A percentile compares a stretch with the other conserved stretches of the same genome.
Evolutionary conservation across 176 grass and related monocot species (phyloP).

Genomic region (Stipa capillata): DNA sequence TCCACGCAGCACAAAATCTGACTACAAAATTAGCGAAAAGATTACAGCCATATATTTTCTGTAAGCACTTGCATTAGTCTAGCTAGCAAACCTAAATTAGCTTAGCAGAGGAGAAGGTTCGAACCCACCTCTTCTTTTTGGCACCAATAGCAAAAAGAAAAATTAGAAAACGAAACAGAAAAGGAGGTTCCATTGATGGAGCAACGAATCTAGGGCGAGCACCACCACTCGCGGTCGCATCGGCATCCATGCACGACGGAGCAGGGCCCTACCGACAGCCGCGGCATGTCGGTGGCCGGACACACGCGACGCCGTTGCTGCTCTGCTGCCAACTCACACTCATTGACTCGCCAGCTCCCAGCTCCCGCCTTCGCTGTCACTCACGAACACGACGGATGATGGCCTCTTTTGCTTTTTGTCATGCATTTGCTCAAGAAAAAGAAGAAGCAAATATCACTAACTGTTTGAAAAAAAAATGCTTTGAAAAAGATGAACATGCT

Average conservation of each 20-base stretch:
- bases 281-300: neutral
- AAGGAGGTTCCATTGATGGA: neutral
- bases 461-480: too few relatives aligned
- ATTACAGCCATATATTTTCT: neutral
- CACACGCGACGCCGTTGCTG: neutral
- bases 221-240: neutral
- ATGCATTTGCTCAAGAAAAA: neutral
- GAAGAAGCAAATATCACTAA: too few relatives aligned
- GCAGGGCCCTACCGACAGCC: neutral
- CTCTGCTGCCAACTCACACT: neutral
- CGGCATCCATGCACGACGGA: neutral
- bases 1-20: too few relatives aligned
- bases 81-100: neutral
- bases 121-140: neutral
- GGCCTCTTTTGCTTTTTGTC: neutral
- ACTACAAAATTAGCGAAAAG: neutral
- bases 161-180: neutral
- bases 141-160: neutral
- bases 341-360: constrained; percentile 18
- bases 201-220: neutral
- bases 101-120: neutral
- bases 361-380: neutral
- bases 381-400: neutral
- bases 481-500: neutral
- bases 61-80: neutral